Evolutionary conservation across 805 yeast genomes (phyloP), one percentile per base, ranked within the genome.

Genomic region (Metschnikowia kunwiensis): DNA sequence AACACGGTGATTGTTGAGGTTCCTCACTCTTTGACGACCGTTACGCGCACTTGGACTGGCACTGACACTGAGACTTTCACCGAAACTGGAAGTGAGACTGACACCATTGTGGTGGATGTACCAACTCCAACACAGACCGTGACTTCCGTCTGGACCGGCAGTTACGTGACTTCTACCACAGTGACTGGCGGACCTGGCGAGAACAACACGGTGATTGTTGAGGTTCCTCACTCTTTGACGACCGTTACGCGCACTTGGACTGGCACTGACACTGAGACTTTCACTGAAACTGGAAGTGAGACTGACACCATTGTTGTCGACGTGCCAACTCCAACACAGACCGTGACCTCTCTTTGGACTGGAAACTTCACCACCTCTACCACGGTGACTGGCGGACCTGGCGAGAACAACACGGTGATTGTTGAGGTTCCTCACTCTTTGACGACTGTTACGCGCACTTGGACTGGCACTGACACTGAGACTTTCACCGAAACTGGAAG

Each of bases 1-100:
- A n/a, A n/a, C n/a, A 41, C 47, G 4, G 41, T 40, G 10, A 27
- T 38, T 5, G 43, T 45, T n/a, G 40, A 43, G 8, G 34, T 37
- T 15, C 52, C 45, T 3, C 33, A 24, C 2, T 29, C 41, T 12
- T 32, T 35, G 6, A 34, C 24, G 26, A 40, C 41, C 7, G 21
- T 24, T 4, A 46, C 47, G 4, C 19, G 42, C 6, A 37, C 44
- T 5, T 32, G 41, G 38, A 34, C 46, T 14, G 47, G 42, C 6
- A 24, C 32, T 15, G 6, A 6, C 12, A 28, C 30, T 3, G 36
- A 49, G 12, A 31, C 32, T 9, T 36, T 45, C 11, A 32, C 30
- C 8, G 26, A 43, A 3, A 37, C 42, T 18, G 36, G 47, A n/a
- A 38, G 28, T 22, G 46, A 46, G n/a, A n/a, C n/a, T n/a, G n/a